Evolutionary conservation across 345 rosid genomes (phyloP), one percentile per base, ranked within the genome.

Genomic region (Rhodomyrtus tomentosa): DNA sequence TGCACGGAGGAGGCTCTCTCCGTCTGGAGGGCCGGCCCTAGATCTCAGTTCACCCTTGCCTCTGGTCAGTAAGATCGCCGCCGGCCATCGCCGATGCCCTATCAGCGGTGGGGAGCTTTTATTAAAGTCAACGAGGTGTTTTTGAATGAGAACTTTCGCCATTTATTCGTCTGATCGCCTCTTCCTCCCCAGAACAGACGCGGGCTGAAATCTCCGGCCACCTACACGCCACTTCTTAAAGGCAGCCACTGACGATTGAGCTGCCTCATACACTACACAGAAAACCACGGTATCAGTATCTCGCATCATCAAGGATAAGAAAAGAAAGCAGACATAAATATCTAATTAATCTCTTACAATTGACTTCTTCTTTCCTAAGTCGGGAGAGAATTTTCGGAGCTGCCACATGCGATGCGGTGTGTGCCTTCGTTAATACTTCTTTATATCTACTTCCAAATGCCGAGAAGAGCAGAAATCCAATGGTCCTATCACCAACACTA

Each of bases 111-210:
- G n/a, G n/a, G n/a, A n/a, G 76, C 42, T 62, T 62, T 62, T 62
- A 16, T 32, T 16, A 32, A 62, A 62, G 76, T 62, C 24, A 5
- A 32, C 32, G 42, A 13, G 59, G 62, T 0, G 4, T 1, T 1
- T 40, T 54, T 36, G 48, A 21, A 50, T 20, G 32, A 25, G 56
- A 81, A 50, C 20, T 55, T 0, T 2, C 5, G 13, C 82, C 27
- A 54, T 58, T 88, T 87, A 90, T 10, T 93, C 91, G 12, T 73
- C 73, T 32, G 92, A 87, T 87, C 90, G 95, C 91, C 91, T 91
- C 90, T 94, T 95, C 89, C 95, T 93, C 54, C 98, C 96, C 10
- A 95, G 98, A 89, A 94, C 88, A n/a, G 98, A 93, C 85, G 98
- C 95, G 89, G 93, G 92, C 84, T 93, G 94, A 83, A 94, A 89